A percentile compares a stretch with the other conserved stretches of the same genome.
Conservation (phyloP, 495 filamentous ascomycete genomes). For the Pseudoneurospora amorphoporcata region DNA sequence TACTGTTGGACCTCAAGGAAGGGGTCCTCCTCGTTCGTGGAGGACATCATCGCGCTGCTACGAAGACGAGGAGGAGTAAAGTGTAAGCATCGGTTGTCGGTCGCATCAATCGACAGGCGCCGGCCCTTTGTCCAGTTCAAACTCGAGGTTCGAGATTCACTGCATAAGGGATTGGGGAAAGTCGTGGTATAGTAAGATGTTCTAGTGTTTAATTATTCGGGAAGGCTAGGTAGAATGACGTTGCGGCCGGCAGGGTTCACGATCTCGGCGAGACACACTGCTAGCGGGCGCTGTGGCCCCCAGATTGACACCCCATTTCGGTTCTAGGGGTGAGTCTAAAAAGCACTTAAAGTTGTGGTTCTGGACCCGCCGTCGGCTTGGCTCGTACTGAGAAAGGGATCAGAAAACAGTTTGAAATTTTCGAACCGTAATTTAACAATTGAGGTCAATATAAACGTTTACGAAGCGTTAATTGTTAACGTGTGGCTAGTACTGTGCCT, state of each 20-base stretch:
- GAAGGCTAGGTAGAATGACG: background rate
- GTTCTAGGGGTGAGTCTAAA: background rate
- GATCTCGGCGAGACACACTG: background rate
- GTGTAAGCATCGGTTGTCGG: conserved; percentile 6
- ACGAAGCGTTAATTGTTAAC: too few species aligned
- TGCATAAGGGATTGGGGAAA: background rate
- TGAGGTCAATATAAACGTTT: too few species aligned
- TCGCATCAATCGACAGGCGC: background rate
- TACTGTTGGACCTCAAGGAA: conserved; percentile 92
- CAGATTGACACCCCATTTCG: background rate
- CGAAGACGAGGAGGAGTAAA: background rate
- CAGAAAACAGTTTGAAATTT: too few species aligned
- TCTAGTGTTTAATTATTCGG: background rate
- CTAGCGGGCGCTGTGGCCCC: background rate
- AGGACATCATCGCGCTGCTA: conserved; percentile 49
- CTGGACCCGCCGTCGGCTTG: background rate
- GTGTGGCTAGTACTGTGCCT: too few species aligned
- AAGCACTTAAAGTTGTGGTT: background rate
- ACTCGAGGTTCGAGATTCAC: background rate
- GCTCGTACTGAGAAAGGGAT: too few species aligned
- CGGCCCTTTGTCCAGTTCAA: background rate
- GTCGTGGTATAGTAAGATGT: background rate
- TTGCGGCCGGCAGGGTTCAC: background rate
- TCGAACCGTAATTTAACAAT: too few species aligned
- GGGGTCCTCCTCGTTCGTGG: conserved; percentile 67